Percentiles rank a stretch among this genome's conserved stretches.
phyloP scores from a whole-genome alignment of 495 filamentous ascomycete genomes.

The Pseudotulostoma volvatum region DNA sequence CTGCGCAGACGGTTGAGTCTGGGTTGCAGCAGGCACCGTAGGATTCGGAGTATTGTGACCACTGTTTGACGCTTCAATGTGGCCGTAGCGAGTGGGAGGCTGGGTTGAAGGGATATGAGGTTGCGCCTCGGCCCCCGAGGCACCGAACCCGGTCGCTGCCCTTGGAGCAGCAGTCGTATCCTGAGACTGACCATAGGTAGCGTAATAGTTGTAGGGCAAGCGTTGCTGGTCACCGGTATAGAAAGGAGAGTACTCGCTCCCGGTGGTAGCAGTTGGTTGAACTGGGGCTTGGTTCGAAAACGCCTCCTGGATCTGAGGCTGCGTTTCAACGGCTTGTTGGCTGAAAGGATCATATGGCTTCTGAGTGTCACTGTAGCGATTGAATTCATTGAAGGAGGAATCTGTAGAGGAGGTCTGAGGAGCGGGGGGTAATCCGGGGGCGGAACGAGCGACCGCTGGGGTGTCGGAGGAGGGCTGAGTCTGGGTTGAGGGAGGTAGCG shows the following conservation, averaged over 20 bases:
- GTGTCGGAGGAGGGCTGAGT: constrained; percentile 34
- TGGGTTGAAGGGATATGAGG: constrained; percentile 61
- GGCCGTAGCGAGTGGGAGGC: constrained; percentile 50
- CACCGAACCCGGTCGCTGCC: constrained; percentile 47
- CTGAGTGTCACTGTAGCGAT: constrained; percentile 58
- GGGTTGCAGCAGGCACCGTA: constrained; percentile 49
- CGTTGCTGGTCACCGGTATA: constrained; percentile 74
- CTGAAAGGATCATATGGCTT: constrained; percentile 83
- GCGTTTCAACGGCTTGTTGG: constrained; percentile 43
- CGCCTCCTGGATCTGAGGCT: constrained; percentile 34
- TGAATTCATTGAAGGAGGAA: constrained; percentile 38
- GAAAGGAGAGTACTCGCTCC: constrained; percentile 70
- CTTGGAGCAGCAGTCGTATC: constrained; percentile 55
- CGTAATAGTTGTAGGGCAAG: constrained; percentile 66
- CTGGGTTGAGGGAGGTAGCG: constrained; percentile 62
- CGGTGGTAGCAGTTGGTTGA: constrained; percentile 41
- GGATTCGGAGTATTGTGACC: constrained; percentile 83
- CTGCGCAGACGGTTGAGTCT: constrained; percentile 39
- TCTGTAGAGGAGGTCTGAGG: constrained; percentile 36
- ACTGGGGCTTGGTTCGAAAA: constrained; percentile 40
- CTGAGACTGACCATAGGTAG: constrained; percentile 62
- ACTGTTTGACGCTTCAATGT: constrained; percentile 61
- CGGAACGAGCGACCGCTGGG: constrained; percentile 46
- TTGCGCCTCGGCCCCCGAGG: constrained; percentile 51
- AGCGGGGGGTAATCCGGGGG: constrained; percentile 51